Conservation (phyloP, 305 asterid genomes). For the Fraxinus angustifolia region DNA sequence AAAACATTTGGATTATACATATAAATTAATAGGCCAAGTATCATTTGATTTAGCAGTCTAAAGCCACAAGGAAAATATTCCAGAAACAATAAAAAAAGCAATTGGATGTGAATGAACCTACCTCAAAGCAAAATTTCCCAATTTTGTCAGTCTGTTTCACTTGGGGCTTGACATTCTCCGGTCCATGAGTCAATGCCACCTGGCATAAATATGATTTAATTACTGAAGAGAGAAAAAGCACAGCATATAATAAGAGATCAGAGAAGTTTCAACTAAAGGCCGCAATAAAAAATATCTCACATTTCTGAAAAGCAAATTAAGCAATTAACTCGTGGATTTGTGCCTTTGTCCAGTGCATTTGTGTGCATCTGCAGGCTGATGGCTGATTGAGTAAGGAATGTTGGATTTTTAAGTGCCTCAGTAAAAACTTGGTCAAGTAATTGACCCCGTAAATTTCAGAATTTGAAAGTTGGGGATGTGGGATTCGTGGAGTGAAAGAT, state of each 20-base stretch:
- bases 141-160: constrained; percentile 64
- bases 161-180: constrained; percentile 84
- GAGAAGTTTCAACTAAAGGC: not conserved
- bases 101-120: constrained; percentile 27
- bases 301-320: constrained; percentile 2
- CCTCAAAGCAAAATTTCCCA: constrained; percentile 95
- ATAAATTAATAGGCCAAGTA: not conserved
- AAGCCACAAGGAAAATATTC: constrained; percentile 14
- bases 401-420: not conserved
- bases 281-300: not conserved
- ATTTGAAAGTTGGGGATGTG: not conserved
- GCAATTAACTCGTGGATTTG: not conserved
- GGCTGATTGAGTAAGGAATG: not conserved
- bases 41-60: not conserved
- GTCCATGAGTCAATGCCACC: constrained; percentile 98
- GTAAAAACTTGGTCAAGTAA: not conserved
- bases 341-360: not conserved
- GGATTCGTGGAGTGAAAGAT: not conserved
- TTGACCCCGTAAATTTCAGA: not conserved
- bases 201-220: constrained; percentile 34
- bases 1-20: not conserved
- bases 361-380: not conserved
- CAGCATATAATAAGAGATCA: constrained; percentile 20
- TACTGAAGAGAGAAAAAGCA: constrained; percentile 16
- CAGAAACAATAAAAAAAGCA: constrained; percentile 16